A percentile compares a stretch with the other conserved stretches of the same genome.
These are phyloP conservation scores for Aspergillus spinulosporus DNA, from an alignment of 2,329 filamentous ascomycete genomes.

Conservation along the genomic window DNA sequence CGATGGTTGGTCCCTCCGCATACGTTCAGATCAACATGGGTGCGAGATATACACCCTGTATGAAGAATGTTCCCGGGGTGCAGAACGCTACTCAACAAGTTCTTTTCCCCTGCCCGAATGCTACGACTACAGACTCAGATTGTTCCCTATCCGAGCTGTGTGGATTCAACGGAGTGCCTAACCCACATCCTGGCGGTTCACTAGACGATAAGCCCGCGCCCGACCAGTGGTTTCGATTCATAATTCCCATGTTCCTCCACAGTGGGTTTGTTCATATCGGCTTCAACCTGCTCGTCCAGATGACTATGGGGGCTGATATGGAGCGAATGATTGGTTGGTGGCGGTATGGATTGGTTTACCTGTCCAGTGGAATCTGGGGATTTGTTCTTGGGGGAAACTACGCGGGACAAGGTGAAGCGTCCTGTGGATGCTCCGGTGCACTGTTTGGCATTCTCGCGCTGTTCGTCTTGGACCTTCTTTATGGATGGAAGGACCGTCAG, in stretches of 20 bases:
- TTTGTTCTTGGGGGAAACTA: conserved; percentile 95
- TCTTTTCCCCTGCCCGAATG: conserved; percentile 77
- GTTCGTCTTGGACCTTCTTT: conserved; percentile 82
- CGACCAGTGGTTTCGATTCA: conserved; percentile 97
- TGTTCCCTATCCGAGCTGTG: conserved; percentile 81
- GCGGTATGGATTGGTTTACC: conserved; percentile 85
- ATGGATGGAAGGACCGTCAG: conserved; percentile 80
- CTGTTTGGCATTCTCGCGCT: conserved; percentile 92
- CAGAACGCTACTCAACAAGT: conserved; percentile 40
- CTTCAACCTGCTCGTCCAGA: conserved; percentile 90
- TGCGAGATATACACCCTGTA: conserved; percentile 86
- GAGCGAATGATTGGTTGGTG: conserved; percentile 85
- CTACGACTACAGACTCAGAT: conserved; percentile 60
- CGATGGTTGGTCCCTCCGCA: conserved; percentile 92
- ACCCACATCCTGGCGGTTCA: conserved; percentile 55
- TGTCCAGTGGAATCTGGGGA: conserved; percentile 89
- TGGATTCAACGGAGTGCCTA: conserved; percentile 74
- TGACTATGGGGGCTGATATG: conserved; percentile 89
- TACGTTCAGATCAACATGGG: conserved; percentile 97
- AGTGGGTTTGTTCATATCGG: conserved; percentile 91
- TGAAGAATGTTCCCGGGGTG: conserved; percentile 67
- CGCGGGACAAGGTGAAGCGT: conserved; percentile 75
- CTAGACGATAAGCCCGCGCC: conserved; percentile 64
- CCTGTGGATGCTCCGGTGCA: conserved; percentile 83
- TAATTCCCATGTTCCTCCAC: conserved; percentile 92